Percentiles rank a stretch among this genome's conserved stretches.
These are phyloP conservation scores for Iberis pinnata DNA, from an alignment of 345 rosid species.

Conservation along the genomic window DNA sequence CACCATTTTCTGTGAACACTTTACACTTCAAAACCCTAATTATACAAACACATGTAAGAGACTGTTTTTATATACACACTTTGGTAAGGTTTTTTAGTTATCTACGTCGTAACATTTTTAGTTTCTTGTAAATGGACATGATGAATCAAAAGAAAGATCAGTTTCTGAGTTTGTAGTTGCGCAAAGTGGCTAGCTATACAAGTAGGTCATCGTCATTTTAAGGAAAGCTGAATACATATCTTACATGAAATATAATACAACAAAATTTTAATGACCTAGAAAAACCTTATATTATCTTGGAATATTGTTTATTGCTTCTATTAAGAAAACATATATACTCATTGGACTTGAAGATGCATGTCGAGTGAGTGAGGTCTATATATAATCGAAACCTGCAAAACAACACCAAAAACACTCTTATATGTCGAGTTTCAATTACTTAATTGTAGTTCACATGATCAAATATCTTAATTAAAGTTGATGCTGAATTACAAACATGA, in stretches of 20 bases:
- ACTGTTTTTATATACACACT: no score
- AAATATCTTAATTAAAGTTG: not conserved
- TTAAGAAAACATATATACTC: no score
- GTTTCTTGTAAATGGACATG: not conserved
- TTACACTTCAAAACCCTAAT: conserved; percentile 35
- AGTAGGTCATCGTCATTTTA: conserved; percentile 1
- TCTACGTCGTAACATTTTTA: no score
- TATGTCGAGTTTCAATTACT: not conserved
- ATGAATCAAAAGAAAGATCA: conserved; percentile 10
- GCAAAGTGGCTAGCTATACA: not conserved
- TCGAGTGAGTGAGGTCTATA: not conserved
- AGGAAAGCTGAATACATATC: not conserved
- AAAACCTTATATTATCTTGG: not conserved
- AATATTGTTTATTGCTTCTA: conserved; percentile 1
- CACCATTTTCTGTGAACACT: conserved; percentile 7
- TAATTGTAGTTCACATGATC: no score
- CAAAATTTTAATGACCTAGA: not conserved
- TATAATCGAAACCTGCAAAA: conserved; percentile 13
- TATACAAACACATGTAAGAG: conserved; percentile 19
- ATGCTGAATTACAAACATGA: not conserved
- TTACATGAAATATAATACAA: conserved; percentile 7
- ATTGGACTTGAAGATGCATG: conserved; percentile 5
- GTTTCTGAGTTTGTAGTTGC: not conserved
- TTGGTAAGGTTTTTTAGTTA: no score
- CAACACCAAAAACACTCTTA: conserved; percentile 5